These are phyloP conservation scores for Curvularia sp. DNA, from an alignment of 2,329 filamentous ascomycete species.

Conservation along the genomic window DNA sequence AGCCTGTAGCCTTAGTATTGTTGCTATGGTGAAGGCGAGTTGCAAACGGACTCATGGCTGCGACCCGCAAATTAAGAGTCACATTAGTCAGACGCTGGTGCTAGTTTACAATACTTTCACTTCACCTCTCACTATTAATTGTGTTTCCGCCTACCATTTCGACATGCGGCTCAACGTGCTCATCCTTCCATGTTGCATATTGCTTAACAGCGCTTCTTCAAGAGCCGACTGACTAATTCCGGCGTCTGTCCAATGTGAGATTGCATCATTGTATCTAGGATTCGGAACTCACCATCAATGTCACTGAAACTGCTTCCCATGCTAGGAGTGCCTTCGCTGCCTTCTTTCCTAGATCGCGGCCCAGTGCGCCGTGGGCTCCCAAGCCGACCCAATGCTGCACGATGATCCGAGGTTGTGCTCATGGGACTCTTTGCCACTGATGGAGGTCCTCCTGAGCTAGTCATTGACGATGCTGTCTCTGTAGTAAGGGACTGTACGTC, in stretches of 20 bases:
- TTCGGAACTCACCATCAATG: slow-evolving; percentile 67
- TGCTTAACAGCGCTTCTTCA: slow-evolving; percentile 77
- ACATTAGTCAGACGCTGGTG: not conserved
- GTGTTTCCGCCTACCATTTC: slow-evolving; percentile 50
- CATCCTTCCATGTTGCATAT: slow-evolving; percentile 72
- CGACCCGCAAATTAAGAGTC: not conserved
- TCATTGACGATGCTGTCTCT: slow-evolving; percentile 61
- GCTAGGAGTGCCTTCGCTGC: slow-evolving; percentile 47
- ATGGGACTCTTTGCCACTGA: slow-evolving; percentile 30
- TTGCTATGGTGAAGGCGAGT: not conserved
- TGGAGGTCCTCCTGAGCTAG: slow-evolving; percentile 46
- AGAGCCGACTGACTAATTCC: slow-evolving; percentile 81
- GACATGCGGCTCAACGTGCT: slow-evolving; percentile 73
- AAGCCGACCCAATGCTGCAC: slow-evolving; percentile 63
- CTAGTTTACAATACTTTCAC: not conserved
- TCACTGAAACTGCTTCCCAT: slow-evolving; percentile 83
- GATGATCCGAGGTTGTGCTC: slow-evolving; percentile 61
- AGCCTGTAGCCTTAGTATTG: slow-evolving; percentile 12
- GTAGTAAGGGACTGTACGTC: slow-evolving; percentile 33
- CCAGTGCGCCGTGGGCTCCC: slow-evolving; percentile 57
- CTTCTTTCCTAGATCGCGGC: slow-evolving; percentile 32
- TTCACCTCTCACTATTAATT: not conserved
- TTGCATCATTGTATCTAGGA: slow-evolving; percentile 5
- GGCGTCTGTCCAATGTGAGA: slow-evolving; percentile 62
- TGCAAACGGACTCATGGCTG: not conserved